These are phyloP conservation scores for Diaporthe australafricana DNA, from an alignment of 2,329 filamentous ascomycete genomes.

Conservation along the genomic window DNA sequence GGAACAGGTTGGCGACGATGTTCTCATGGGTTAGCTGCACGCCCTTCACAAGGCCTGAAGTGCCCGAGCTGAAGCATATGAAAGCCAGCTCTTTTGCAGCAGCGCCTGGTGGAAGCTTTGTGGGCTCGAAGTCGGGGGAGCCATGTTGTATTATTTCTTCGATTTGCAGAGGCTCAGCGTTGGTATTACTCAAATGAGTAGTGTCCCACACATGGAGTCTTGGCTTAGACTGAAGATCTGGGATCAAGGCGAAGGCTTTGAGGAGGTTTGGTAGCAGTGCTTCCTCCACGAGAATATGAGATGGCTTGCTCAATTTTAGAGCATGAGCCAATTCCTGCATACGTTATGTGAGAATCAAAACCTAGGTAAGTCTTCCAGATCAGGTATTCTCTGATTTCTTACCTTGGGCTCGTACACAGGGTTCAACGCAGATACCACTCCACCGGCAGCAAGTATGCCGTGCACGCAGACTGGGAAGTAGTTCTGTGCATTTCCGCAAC, in stretches of 20 bases:
- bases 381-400: not conserved
- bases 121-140: constrained; percentile 14
- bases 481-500: not conserved
- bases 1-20: constrained; percentile 34
- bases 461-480: constrained; percentile 33
- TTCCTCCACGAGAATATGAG: constrained; percentile 29
- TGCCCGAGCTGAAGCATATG: constrained; percentile 35
- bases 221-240: not conserved
- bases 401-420: constrained; percentile 31
- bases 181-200: not conserved
- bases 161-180: not conserved
- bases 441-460: constrained; percentile 29
- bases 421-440: constrained; percentile 33
- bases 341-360: not conserved
- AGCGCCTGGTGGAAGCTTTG: not conserved
- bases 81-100: constrained; percentile 23
- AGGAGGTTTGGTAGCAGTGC: constrained; percentile 1
- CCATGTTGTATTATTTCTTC: constrained; percentile 18
- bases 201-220: constrained; percentile 1
- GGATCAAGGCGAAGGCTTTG: not conserved
- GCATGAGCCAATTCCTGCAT: constrained; percentile 29
- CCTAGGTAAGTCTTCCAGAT: not conserved
- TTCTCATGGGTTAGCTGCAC: constrained; percentile 35
- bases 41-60: constrained; percentile 34
- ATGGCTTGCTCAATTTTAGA: constrained; percentile 25